Conservation (phyloP, 1,139 yeast genomes). For the Tardiomyces blankii region DNA sequence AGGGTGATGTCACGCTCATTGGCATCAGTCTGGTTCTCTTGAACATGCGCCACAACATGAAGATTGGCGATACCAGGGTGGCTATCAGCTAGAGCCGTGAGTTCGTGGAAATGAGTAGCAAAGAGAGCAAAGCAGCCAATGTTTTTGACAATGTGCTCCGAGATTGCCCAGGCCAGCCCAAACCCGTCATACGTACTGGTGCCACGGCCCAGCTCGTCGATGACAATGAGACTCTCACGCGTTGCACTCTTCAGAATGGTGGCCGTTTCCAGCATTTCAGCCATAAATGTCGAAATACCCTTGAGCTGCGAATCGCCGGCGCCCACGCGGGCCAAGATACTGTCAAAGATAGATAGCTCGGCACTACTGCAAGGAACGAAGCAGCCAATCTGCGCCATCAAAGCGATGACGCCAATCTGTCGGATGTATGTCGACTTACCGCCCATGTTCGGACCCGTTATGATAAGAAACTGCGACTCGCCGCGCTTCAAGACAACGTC, state of each 20-base stretch:
- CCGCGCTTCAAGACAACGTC: slow-evolving; percentile 50
- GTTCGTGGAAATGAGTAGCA: slow-evolving; percentile 96
- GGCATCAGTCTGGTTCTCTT: slow-evolving; percentile 25
- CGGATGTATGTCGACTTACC: slow-evolving; percentile 94
- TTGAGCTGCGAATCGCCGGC: slow-evolving; percentile 96
- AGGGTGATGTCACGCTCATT: slow-evolving; percentile 56
- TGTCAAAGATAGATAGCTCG: slow-evolving; percentile 75
- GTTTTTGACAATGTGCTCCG: slow-evolving; percentile 65
- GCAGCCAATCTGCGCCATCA: slow-evolving; percentile 89
- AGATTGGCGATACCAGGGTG: slow-evolving; percentile 58
- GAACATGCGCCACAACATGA: slow-evolving; percentile 91
- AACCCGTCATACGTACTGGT: slow-evolving; percentile 97
- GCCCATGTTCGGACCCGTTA: slow-evolving; percentile 98
- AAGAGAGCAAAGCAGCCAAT: slow-evolving; percentile 73
- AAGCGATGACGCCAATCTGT: slow-evolving; percentile 79
- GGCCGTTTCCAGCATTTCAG: slow-evolving; percentile 94
- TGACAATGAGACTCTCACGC: slow-evolving; percentile 70
- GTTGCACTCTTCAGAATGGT: slow-evolving; percentile 84
- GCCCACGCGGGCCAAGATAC: slow-evolving; percentile 92
- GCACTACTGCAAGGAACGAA: slow-evolving; percentile 73
- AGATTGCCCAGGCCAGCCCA: slow-evolving; percentile 94
- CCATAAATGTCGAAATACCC: slow-evolving; percentile 96
- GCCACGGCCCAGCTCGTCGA: slow-evolving; percentile 94
- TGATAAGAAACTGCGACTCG: slow-evolving; percentile 58
- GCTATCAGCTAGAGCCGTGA: slow-evolving; percentile 63